These are phyloP conservation scores for Aspergillus novofumigatus DNA, from an alignment of 2,329 filamentous ascomycete species.

Conservation along the genomic window DNA sequence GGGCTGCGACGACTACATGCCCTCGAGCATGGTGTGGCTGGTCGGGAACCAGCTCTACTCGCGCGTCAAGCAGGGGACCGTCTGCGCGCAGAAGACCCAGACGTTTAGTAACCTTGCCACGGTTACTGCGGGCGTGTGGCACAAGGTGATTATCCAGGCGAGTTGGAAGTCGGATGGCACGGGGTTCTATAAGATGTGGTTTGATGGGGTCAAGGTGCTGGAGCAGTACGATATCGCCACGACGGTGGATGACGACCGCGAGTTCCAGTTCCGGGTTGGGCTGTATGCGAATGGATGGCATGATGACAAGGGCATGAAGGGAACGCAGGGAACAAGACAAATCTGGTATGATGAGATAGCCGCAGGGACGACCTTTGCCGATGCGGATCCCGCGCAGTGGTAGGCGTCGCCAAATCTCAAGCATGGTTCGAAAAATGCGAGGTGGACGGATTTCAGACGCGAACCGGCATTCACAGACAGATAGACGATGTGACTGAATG, in stretches of 20 bases:
- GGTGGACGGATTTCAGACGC: no score
- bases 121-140: conserved; percentile 45
- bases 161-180: conserved; percentile 44
- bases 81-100: conserved; percentile 34
- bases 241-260: conserved; percentile 42
- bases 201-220: conserved; percentile 44
- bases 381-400: conserved; percentile 32
- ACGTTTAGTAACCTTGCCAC: conserved; percentile 34
- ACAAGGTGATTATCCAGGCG: conserved; percentile 45
- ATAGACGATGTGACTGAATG: background rate
- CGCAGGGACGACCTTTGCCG: conserved; percentile 39
- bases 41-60: conserved; percentile 41
- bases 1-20: conserved; percentile 48
- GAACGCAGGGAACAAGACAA: conserved; percentile 42
- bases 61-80: conserved; percentile 40
- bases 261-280: conserved; percentile 46
- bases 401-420: background rate
- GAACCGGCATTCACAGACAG: no score
- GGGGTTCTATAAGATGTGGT: conserved; percentile 47
- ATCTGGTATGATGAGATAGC: conserved; percentile 51
- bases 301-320: conserved; percentile 38
- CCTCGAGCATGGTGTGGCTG: conserved; percentile 48
- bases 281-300: conserved; percentile 51
- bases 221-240: conserved; percentile 41
- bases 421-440: no score